A percentile compares a stretch with the other conserved stretches of the same genome.
These are phyloP conservation scores for Articulospora tetracladia DNA, from an alignment of 495 filamentous ascomycete genomes.

Conservation along the genomic window DNA sequence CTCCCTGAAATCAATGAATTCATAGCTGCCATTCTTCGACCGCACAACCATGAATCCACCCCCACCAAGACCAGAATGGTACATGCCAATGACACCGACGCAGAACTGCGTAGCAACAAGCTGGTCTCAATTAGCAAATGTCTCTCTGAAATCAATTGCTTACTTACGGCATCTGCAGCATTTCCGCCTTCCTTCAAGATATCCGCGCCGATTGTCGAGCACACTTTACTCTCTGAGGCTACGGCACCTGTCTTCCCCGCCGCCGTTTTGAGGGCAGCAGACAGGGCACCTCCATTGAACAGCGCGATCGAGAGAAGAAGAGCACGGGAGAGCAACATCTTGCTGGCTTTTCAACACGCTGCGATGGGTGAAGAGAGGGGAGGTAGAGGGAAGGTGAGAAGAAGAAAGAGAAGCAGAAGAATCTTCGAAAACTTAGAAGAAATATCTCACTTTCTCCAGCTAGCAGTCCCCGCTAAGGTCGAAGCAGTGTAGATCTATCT, in stretches of 20 bases:
- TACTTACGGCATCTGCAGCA: conserved; percentile 26
- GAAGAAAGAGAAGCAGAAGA: not conserved
- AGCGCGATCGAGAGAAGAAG: not conserved
- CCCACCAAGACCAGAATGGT: conserved; percentile 82
- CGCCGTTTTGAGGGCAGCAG: not conserved
- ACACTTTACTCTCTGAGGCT: conserved; percentile 70
- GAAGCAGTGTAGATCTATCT: no score
- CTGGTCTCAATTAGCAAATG: not conserved
- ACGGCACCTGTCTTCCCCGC: conserved; percentile 53
- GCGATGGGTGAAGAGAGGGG: not conserved
- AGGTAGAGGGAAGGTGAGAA: not conserved
- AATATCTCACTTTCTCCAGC: not conserved
- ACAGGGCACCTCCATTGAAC: not conserved
- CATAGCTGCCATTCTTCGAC: conserved; percentile 57
- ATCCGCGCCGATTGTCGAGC: conserved; percentile 71
- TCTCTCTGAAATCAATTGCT: not conserved
- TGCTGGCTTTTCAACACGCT: not conserved
- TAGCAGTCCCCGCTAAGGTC: not conserved
- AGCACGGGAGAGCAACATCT: not conserved
- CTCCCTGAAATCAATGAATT: conserved; percentile 84
- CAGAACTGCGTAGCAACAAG: conserved; percentile 69
- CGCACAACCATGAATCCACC: conserved; percentile 83
- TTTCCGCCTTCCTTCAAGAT: conserved; percentile 55
- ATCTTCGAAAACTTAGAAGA: not conserved
- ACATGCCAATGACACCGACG: conserved; percentile 76